Base-by-base conservation (phyloP, 2,329 filamentous ascomycete species). In the Colletotrichum costaricense region DNA sequence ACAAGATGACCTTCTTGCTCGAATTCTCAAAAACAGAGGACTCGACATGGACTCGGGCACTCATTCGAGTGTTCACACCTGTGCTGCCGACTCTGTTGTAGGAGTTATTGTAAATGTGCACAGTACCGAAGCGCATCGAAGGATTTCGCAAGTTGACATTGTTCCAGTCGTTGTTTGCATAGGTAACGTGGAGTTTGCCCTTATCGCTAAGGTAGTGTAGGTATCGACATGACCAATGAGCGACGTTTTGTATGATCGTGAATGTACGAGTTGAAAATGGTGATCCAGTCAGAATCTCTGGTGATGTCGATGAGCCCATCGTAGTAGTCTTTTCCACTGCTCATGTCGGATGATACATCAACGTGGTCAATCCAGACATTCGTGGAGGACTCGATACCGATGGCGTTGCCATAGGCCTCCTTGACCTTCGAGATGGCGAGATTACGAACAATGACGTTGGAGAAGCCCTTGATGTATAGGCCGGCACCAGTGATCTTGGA, bases 301-400 rank as follows among this genome's bases (percentile, higher is more conserved):
- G 88, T 92, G 63, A 87, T 83, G 76, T 93, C 92, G 59, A 91
- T 82, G 1, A 93, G 87, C 35, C 92, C 91, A 71, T 93, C 92
- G 78, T 92, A 93, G 84, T 89, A 92, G 83, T 93, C 91, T 83
- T 93, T 93, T 83, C 87, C 90, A 78, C 89, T 84, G 76, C 86
- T 84, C 42, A 80, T 78, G 81, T 93, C 87, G 19, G 89, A 90
- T 5, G 87, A 90, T n/a, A 93, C 84, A 75, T 93, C 91, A 79
- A 86, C 86, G 83, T 93, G 91, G 82, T 93, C 92, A 63, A 93
- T 83, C 91, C 91, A 93, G 77, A 91, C 85, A 75, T 92, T 91
- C 66, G 79, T 88, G 60, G 87, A 86, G 7, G 78, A 79, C 79
- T 92, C 87, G 69, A 92, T 88, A 74, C 86, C 88, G 75, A 92